A percentile compares a stretch with the other conserved stretches of the same genome.
phyloP scores from a whole-genome alignment of 2,329 filamentous ascomycete genomes.

The Aspergillus spinulosporus region DNA sequence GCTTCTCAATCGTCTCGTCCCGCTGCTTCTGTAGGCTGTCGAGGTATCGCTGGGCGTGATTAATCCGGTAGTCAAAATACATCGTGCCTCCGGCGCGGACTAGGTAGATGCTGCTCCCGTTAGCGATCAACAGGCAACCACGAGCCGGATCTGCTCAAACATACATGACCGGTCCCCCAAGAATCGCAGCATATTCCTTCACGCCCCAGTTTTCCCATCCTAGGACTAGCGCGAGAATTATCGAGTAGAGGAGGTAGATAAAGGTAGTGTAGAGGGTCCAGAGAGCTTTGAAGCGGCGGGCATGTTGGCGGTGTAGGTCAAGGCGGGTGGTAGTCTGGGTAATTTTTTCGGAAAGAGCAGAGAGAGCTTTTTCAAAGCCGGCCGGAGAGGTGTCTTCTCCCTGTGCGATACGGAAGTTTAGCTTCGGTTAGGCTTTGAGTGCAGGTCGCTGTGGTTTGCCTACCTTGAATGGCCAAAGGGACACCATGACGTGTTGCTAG shows the following conservation, averaged over 20 bases:
- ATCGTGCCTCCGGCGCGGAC: constrained; percentile 65
- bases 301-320: constrained; percentile 69
- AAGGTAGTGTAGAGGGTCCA: constrained; percentile 90
- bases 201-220: constrained; percentile 77
- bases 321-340: constrained; percentile 70
- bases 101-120: constrained; percentile 69
- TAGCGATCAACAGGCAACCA: neutral
- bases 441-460: constrained; percentile 24
- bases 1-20: constrained; percentile 83
- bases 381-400: constrained; percentile 78
- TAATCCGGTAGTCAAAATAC: constrained; percentile 80
- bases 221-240: constrained; percentile 80
- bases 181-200: constrained; percentile 74
- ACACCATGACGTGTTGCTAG: constrained; percentile 62
- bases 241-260: constrained; percentile 81
- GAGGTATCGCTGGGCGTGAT: constrained; percentile 66
- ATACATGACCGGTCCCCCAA: constrained; percentile 76
- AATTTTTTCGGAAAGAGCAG: constrained; percentile 79
- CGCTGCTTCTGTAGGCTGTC: constrained; percentile 76
- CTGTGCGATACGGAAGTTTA: constrained; percentile 47
- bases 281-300: constrained; percentile 77
- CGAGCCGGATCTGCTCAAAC: constrained; percentile 26
- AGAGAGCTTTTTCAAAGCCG: constrained; percentile 88
- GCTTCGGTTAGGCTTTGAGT: neutral
- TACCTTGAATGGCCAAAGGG: constrained; percentile 83